phyloP scores from a whole-genome alignment of 345 rosid genomes.

The Eucalyptus tenuipes region DNA sequence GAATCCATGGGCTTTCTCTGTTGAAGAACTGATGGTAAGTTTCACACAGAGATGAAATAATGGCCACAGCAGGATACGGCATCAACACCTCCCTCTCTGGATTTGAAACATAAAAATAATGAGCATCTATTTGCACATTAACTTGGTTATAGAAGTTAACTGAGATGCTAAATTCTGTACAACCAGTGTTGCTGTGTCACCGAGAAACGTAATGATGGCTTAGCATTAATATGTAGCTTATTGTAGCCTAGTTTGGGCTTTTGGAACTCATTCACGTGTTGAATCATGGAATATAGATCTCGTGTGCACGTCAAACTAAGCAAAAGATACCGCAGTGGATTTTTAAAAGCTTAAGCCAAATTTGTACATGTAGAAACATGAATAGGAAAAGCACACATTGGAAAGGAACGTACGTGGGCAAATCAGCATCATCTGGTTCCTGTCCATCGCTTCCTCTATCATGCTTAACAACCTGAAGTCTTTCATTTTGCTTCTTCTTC shows the following conservation, averaged over 20 bases:
- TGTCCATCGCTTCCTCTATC: constrained; percentile 31
- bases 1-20: neutral
- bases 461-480: constrained; percentile 54
- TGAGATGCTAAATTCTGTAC: neutral
- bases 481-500: constrained; percentile 68
- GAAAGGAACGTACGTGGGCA: constrained; percentile 44
- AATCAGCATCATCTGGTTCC: constrained; percentile 46
- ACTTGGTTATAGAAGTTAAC: neutral
- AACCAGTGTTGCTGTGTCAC: neutral
- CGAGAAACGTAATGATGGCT: neutral
- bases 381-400: neutral
- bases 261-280: neutral
- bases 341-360: neutral
- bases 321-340: neutral
- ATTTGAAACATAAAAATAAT: neutral
- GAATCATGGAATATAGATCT: neutral
- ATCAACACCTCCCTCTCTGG: neutral
- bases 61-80: neutral
- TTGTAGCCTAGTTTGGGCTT: neutral
- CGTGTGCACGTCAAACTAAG: neutral
- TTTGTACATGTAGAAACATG: neutral
- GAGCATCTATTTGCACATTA: neutral
- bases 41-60: neutral
- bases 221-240: neutral
- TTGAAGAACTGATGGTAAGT: neutral